phyloP scores from a whole-genome alignment of 2,329 filamentous ascomycete species.

The Arthrocladium fulminans region DNA sequence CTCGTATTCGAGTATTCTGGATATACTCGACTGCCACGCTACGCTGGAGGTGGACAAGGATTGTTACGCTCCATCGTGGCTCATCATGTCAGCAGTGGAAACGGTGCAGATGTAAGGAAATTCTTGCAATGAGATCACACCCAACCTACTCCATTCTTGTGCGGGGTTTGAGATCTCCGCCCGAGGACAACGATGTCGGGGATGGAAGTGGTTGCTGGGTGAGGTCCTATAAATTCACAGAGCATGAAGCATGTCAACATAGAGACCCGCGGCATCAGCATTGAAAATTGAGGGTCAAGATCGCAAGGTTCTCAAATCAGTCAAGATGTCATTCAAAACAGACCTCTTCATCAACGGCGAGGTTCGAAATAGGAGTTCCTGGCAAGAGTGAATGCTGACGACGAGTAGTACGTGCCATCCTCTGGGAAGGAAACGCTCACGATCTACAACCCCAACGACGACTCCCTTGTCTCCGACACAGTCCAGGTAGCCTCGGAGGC shows the following conservation, averaged over 20 bases:
- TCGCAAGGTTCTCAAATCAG: neutral
- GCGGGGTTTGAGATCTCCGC: slow-evolving; percentile 2
- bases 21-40: too few relatives aligned
- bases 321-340: slow-evolving; percentile 44
- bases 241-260: neutral
- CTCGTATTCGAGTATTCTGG: too few relatives aligned
- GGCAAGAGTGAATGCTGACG: neutral
- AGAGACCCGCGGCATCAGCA: neutral
- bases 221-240: neutral
- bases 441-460: slow-evolving; percentile 28
- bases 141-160: too few relatives aligned
- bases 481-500: slow-evolving; percentile 26
- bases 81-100: too few relatives aligned
- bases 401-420: slow-evolving; percentile 8
- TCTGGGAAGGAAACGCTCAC: slow-evolving; percentile 26
- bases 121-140: too few relatives aligned
- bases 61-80: too few relatives aligned
- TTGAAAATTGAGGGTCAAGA: neutral
- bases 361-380: slow-evolving; percentile 7
- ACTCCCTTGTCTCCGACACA: slow-evolving; percentile 21
- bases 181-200: neutral
- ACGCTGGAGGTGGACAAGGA: too few relatives aligned
- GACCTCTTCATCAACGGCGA: slow-evolving; percentile 39
- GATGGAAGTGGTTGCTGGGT: neutral
- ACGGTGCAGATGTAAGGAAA: too few relatives aligned